phyloP scores from a whole-genome alignment of 345 rosid genomes.

The Salix suchowensis region DNA sequence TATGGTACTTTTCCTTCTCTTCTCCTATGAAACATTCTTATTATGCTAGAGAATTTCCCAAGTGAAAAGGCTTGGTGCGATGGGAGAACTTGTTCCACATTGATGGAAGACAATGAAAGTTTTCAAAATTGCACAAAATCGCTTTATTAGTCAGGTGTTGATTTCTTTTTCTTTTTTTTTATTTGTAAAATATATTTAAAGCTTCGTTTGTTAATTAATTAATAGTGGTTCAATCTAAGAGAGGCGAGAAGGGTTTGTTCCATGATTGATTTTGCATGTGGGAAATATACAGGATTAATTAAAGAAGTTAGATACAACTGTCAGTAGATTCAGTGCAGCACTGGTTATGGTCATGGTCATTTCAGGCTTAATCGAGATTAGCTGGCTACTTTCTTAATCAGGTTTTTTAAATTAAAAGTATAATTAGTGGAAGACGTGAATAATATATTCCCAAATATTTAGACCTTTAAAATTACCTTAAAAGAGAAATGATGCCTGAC shows the following conservation, averaged over 20 bases:
- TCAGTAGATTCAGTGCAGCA: too few relatives aligned
- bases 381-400: constrained; percentile 2
- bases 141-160: background rate
- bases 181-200: background rate
- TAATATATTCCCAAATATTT: constrained; percentile 13
- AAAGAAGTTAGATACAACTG: background rate
- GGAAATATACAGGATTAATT: background rate
- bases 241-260: too few relatives aligned
- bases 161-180: too few relatives aligned
- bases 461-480: constrained; percentile 14
- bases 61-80: background rate
- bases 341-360: background rate
- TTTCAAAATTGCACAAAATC: background rate
- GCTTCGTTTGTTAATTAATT: background rate
- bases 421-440: constrained; percentile 20
- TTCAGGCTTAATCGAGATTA: background rate
- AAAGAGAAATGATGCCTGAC: constrained; percentile 21
- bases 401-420: background rate
- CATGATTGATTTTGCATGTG: background rate
- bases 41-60: background rate
- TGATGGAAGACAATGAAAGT: background rate
- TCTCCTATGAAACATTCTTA: too few relatives aligned
- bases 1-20: too few relatives aligned
- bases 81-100: background rate
- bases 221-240: too few relatives aligned